Evolutionary conservation across 1,284 basidiomycete species (phyloP).

Genomic region (Sporisorium reilianum): DNA sequence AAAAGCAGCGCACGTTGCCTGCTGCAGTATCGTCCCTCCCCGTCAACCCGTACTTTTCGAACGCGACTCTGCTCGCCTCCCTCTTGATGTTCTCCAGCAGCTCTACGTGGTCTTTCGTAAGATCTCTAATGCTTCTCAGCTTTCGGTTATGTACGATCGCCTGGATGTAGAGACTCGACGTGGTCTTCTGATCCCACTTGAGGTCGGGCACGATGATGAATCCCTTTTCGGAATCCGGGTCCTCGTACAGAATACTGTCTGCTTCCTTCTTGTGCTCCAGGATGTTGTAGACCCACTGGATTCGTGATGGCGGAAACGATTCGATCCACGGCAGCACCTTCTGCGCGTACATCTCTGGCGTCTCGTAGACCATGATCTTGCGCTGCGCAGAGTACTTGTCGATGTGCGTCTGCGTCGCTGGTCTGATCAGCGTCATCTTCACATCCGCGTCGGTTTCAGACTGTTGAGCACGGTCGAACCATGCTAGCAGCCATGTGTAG

Average conservation of each 20-base stretch:
- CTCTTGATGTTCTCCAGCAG: slow-evolving; percentile 78
- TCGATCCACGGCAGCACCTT: slow-evolving; percentile 63
- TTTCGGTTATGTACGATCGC: slow-evolving; percentile 67
- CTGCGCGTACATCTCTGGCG: slow-evolving; percentile 59
- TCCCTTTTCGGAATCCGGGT: slow-evolving; percentile 73
- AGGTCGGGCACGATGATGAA: slow-evolving; percentile 74
- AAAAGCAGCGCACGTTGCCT: slow-evolving; percentile 78
- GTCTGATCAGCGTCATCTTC: slow-evolving; percentile 65
- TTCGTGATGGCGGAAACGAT: slow-evolving; percentile 68
- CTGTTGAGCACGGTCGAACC: slow-evolving; percentile 13
- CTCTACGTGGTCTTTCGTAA: slow-evolving; percentile 76
- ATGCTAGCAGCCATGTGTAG: slow-evolving; percentile 66
- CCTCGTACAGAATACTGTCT: slow-evolving; percentile 80
- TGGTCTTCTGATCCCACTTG: slow-evolving; percentile 80
- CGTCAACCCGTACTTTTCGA: slow-evolving; percentile 76
- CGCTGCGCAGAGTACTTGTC: slow-evolving; percentile 83
- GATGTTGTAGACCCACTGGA: slow-evolving; percentile 91
- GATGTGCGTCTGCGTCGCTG: slow-evolving; percentile 67
- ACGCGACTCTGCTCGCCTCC: slow-evolving; percentile 74
- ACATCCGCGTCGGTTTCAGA: slow-evolving; percentile 45
- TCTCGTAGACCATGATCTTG: slow-evolving; percentile 73
- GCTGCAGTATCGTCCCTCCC: slow-evolving; percentile 70
- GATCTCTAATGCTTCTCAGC: slow-evolving; percentile 69
- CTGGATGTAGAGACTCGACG: slow-evolving; percentile 71
- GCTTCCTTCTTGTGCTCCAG: slow-evolving; percentile 83